phyloP scores from a whole-genome alignment of 352 stramenopile species.

The Pythium phragmitis region DNA sequence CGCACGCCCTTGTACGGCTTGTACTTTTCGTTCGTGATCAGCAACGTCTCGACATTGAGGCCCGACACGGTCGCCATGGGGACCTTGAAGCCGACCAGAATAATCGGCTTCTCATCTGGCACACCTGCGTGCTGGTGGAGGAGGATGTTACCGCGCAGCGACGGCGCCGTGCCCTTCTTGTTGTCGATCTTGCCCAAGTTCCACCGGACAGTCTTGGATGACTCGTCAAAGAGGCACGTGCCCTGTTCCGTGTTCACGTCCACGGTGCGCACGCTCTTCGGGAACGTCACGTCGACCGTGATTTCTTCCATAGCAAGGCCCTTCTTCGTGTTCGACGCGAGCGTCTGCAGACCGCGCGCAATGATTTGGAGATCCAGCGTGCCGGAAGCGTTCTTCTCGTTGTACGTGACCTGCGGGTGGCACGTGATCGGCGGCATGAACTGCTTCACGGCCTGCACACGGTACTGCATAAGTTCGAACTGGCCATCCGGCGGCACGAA shows the following conservation, averaged over 20 bases:
- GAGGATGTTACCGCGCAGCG: conserved; percentile 91
- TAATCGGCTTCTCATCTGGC: conserved; percentile 92
- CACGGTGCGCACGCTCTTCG: conserved; percentile 93
- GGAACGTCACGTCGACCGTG: conserved; percentile 94
- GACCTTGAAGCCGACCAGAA: conserved; percentile 96
- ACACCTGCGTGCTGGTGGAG: conserved; percentile 83
- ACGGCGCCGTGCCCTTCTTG: conserved; percentile 85
- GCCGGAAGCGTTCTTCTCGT: conserved; percentile 58
- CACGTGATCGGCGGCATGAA: conserved; percentile 87
- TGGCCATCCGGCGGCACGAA: conserved; percentile 98
- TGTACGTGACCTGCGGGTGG: conserved; percentile 85
- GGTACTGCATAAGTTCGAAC: conserved; percentile 94
- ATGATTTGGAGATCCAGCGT: conserved; percentile 76
- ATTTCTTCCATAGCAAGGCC: conserved; percentile 89
- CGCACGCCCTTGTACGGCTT: conserved; percentile 98
- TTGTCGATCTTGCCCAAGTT: conserved; percentile 92
- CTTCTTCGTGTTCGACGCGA: conserved; percentile 82
- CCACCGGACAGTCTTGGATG: conserved; percentile 94
- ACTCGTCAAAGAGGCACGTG: conserved; percentile 94
- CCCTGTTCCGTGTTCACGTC: conserved; percentile 93
- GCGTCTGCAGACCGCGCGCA: conserved; percentile 69
- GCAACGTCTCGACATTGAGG: conserved; percentile 93
- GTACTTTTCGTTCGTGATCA: conserved; percentile 96
- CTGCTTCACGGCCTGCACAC: conserved; percentile 72
- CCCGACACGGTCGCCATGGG: conserved; percentile 95